phyloP scores from a whole-genome alignment of 352 stramenopile species.

The Phytophthora europaea region DNA sequence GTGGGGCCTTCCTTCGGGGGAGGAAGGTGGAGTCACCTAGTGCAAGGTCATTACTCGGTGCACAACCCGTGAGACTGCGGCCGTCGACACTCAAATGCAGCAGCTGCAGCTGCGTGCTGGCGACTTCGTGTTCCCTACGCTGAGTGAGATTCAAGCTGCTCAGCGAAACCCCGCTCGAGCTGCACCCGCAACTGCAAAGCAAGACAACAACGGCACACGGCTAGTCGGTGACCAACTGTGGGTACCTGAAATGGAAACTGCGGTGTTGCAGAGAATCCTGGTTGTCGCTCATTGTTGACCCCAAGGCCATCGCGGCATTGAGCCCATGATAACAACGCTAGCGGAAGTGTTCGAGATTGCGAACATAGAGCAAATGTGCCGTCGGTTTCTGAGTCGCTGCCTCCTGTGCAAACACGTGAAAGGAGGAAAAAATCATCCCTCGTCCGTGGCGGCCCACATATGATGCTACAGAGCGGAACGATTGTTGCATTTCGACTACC shows the following conservation, averaged over 20 bases:
- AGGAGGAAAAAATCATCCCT: not conserved
- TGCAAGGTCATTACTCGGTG: not conserved
- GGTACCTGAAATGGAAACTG: not conserved
- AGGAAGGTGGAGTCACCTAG: not conserved
- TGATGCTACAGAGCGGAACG: slow-evolving; percentile 10
- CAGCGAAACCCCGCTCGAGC: not conserved
- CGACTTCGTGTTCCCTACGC: slow-evolving; percentile 4
- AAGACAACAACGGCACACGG: not conserved
- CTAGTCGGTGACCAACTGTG: too few species aligned
- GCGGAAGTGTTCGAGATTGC: not conserved
- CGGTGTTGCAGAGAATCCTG: too few species aligned
- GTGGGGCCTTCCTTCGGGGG: not conserved
- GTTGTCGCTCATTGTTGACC: too few species aligned
- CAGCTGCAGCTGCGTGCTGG: not conserved
- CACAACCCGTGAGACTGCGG: too few species aligned
- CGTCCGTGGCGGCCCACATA: not conserved
- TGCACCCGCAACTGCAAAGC: not conserved
- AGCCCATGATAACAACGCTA: not conserved
- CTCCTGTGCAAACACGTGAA: slow-evolving; percentile 28
- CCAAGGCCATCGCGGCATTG: slow-evolving; percentile 6
- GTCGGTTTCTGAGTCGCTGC: not conserved
- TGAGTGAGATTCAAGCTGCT: not conserved
- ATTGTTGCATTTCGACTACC: slow-evolving; percentile 20
- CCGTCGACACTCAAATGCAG: too few species aligned
- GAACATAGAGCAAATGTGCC: not conserved